phyloP scores from a whole-genome alignment of 1,284 basidiomycete species.

The Leccinum subrobustum region DNA sequence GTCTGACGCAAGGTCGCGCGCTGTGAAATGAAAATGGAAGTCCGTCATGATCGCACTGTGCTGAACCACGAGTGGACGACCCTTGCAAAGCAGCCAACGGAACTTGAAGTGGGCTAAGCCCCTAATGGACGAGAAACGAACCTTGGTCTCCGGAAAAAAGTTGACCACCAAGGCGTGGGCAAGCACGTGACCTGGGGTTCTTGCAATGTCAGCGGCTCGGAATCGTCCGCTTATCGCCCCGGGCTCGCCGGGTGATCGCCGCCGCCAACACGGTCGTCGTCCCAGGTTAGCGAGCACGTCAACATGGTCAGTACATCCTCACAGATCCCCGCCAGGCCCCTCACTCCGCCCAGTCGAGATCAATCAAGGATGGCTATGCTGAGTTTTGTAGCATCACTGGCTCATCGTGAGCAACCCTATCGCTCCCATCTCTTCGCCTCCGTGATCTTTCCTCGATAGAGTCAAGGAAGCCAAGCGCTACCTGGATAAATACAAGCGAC shows the following conservation, averaged over 20 bases:
- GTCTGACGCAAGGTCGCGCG: conserved; percentile 4
- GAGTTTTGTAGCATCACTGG: conserved; percentile 69
- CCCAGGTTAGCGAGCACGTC: background rate
- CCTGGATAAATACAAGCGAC: conserved; percentile 66
- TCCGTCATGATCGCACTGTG: conserved; percentile 16
- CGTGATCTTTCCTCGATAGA: conserved; percentile 19
- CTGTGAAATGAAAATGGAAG: conserved; percentile 28
- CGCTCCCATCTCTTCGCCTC: background rate
- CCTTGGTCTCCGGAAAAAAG: background rate
- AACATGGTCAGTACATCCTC: conserved; percentile 12
- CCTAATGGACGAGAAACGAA: background rate
- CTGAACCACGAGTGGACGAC: conserved; percentile 11
- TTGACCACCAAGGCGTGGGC: background rate
- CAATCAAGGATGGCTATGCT: conserved; percentile 23
- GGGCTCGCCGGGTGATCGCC: conserved; percentile 2
- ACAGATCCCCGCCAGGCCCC: background rate
- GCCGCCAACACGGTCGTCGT: background rate
- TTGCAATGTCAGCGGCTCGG: conserved; percentile 15
- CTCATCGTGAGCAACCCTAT: conserved; percentile 59
- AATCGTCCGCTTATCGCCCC: conserved; percentile 14
- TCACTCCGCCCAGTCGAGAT: conserved; percentile 15
- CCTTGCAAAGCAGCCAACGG: conserved; percentile 14
- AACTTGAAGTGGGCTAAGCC: conserved; percentile 15
- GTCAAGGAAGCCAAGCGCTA: conserved; percentile 68
- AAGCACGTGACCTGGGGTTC: conserved; percentile 19